Evolutionary conservation across 2,329 filamentous ascomycete genomes (phyloP).

Genomic region (Scedosporium minutisporum): DNA sequence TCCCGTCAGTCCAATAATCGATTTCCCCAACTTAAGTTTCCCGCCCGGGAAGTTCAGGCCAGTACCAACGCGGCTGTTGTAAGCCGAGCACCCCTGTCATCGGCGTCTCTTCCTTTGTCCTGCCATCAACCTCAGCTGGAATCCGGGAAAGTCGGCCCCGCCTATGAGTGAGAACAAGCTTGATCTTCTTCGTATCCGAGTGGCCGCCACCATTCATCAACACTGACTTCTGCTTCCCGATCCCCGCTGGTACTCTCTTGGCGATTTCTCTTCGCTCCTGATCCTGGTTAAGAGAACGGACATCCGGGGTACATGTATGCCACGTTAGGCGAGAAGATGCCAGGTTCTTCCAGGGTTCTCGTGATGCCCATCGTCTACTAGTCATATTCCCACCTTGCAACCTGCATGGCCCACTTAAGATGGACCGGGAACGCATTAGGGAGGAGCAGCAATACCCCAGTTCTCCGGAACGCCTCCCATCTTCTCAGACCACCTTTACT

Average conservation of each 20-base stretch:
- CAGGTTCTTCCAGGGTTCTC: not conserved
- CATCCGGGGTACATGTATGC: not conserved
- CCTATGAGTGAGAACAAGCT: not conserved
- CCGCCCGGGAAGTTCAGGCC: too few relatives aligned
- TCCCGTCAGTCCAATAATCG: too few relatives aligned
- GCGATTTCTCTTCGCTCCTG: not conserved
- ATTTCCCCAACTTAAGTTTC: too few relatives aligned
- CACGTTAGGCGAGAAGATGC: not conserved
- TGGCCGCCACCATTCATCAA: not conserved
- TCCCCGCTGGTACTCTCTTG: not conserved
- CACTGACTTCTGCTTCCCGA: not conserved
- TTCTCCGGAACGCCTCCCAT: not conserved
- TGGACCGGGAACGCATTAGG: not conserved
- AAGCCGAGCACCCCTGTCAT: too few relatives aligned
- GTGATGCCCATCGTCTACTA: not conserved
- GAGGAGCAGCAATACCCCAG: not conserved
- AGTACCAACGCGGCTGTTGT: too few relatives aligned
- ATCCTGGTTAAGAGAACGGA: not conserved
- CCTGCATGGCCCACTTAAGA: not conserved
- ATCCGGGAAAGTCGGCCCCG: not conserved
- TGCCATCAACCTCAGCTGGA: too few relatives aligned
- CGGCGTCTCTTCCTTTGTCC: too few relatives aligned
- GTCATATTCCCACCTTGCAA: not conserved
- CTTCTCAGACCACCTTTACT: not conserved
- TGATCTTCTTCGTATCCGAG: not conserved